These are phyloP conservation scores for Chlamydomonas schloesseri DNA, from an alignment of 139 green algal genomes.

Conservation along the genomic window DNA sequence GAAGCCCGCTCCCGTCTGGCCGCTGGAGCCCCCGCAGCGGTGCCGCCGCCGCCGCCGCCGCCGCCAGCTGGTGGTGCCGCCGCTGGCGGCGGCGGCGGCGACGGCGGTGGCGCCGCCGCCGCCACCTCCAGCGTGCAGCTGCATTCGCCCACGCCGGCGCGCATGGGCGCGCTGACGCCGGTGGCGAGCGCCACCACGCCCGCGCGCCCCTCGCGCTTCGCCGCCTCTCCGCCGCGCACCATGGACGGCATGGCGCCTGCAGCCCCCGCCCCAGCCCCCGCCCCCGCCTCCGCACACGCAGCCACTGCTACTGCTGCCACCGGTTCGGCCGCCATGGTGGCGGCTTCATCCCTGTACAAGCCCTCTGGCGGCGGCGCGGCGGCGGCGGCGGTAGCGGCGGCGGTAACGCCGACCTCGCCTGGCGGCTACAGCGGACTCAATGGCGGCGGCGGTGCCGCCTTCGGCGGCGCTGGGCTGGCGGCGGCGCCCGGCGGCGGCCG, in stretches of 20 bases:
- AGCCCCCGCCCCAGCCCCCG: too few relatives aligned
- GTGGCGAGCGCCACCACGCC: background rate
- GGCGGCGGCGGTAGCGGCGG: too few relatives aligned
- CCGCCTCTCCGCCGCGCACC: too few relatives aligned
- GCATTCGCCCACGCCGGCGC: slow-evolving; percentile 15
- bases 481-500: background rate
- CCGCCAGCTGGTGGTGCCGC: background rate
- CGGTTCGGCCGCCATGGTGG: background rate
- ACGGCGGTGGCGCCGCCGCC: too few relatives aligned
- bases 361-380: too few relatives aligned
- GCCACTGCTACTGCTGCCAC: too few relatives aligned
- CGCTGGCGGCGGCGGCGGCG: background rate
- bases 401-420: background rate
- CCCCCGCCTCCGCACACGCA: too few relatives aligned
- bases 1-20: too few relatives aligned
- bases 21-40: too few relatives aligned
- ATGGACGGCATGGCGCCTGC: too few relatives aligned
- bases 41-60: too few relatives aligned
- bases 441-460: background rate
- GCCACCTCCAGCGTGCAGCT: too few relatives aligned
- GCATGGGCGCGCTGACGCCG: background rate
- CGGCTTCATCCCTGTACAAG: background rate
- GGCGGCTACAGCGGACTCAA: background rate
- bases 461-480: background rate
- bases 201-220: background rate